Evolutionary conservation across 2,329 filamentous ascomycete genomes (phyloP).

Genomic region (Magnaporthiopsis incrustans): DNA sequence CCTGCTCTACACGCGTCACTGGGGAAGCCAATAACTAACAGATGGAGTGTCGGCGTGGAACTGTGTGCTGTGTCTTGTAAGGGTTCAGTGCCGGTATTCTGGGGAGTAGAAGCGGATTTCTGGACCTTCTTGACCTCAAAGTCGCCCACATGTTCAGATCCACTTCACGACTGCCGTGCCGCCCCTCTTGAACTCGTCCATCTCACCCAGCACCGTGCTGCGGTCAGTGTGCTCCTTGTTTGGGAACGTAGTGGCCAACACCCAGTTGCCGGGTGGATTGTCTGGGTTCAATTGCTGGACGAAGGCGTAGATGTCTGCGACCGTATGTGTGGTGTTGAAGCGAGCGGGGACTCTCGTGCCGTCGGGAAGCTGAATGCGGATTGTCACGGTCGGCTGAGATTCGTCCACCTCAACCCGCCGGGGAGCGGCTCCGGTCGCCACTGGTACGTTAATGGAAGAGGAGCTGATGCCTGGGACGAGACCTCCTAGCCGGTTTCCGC

Average conservation of each 20-base stretch:
- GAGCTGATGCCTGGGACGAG: no score
- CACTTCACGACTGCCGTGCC: slow-evolving; percentile 59
- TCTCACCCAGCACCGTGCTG: slow-evolving; percentile 46
- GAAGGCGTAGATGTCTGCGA: slow-evolving; percentile 71
- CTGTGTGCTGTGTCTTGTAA: background rate
- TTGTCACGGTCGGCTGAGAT: slow-evolving; percentile 57
- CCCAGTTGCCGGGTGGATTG: slow-evolving; percentile 53
- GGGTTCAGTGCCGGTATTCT: background rate
- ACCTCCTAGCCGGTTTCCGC: no score
- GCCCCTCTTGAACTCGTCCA: slow-evolving; percentile 58
- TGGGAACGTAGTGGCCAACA: slow-evolving; percentile 75
- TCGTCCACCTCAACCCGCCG: slow-evolving; percentile 45
- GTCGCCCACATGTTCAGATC: slow-evolving; percentile 20
- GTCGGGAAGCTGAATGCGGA: slow-evolving; percentile 73
- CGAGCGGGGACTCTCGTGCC: slow-evolving; percentile 69
- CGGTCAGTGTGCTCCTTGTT: slow-evolving; percentile 72
- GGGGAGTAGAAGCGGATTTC: background rate
- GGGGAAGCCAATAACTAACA: background rate
- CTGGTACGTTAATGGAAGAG: background rate
- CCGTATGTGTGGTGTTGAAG: slow-evolving; percentile 72
- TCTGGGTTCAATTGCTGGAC: slow-evolving; percentile 56
- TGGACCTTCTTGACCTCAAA: no score
- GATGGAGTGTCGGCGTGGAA: background rate
- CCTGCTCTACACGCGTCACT: background rate
- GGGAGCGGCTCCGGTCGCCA: slow-evolving; percentile 21